These are phyloP conservation scores for Kingdonia uniflora DNA, from an alignment of 164 flowering plant genomes.

Conservation along the genomic window DNA sequence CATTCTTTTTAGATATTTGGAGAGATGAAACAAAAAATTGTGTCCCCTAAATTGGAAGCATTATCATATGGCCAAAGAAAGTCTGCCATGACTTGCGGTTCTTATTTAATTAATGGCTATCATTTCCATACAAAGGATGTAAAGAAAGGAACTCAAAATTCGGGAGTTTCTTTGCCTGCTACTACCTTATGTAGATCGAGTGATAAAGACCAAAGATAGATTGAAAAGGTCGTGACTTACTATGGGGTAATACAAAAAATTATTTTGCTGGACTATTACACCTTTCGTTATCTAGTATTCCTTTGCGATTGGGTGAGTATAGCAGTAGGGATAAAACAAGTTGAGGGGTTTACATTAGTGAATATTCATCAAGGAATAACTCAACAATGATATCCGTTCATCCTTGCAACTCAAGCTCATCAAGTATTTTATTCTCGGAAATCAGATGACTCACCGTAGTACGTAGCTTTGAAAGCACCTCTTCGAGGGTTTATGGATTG, in stretches of 20 bases:
- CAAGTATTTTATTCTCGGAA: background rate
- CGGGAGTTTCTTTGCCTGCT: slow-evolving; percentile 2
- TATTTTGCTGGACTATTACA: background rate
- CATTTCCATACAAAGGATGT: background rate
- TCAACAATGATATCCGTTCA: slow-evolving; percentile 6
- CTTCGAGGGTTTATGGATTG: background rate
- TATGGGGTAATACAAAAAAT: slow-evolving; percentile 1
- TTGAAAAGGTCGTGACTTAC: background rate
- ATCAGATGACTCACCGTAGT: background rate
- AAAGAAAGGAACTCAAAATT: background rate
- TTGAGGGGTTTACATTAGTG: slow-evolving; percentile 2
- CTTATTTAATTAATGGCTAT: slow-evolving; percentile 3
- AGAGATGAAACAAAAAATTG: background rate
- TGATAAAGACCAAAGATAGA: background rate
- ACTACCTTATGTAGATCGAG: background rate
- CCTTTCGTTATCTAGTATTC: background rate
- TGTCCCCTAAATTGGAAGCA: background rate
- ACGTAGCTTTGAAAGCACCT: background rate
- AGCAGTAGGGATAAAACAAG: background rate
- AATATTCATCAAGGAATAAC: slow-evolving; percentile 2
- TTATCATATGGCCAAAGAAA: background rate
- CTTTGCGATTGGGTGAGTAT: slow-evolving; percentile 3
- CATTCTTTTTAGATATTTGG: too few relatives aligned
- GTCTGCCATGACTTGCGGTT: background rate
- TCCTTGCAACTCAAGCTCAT: background rate